phyloP scores from a whole-genome alignment of 495 filamentous ascomycete genomes.

The Neurospora cerealis region DNA sequence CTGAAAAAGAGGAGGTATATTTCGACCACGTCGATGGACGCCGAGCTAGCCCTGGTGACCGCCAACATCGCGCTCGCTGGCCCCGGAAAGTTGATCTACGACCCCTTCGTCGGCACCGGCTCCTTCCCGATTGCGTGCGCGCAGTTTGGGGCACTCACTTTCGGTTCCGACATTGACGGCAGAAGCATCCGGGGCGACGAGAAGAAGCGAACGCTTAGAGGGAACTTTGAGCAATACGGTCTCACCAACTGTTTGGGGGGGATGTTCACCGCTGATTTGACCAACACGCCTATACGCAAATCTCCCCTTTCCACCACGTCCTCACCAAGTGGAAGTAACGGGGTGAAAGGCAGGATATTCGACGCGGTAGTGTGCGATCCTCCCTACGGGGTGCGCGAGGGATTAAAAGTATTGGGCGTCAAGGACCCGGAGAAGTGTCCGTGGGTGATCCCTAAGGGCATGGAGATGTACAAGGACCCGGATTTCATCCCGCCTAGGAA shows the following conservation, averaged over 20 bases:
- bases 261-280: constrained; percentile 76
- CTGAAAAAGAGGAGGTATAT: constrained; percentile 91
- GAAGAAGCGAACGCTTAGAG: constrained; percentile 41
- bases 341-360: constrained; percentile 43
- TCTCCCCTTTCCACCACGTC: constrained; percentile 2
- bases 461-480: constrained; percentile 58
- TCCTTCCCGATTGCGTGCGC: constrained; percentile 79
- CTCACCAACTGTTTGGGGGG: constrained; percentile 55
- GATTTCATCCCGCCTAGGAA: constrained; percentile 83
- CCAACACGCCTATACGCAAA: constrained; percentile 67
- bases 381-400: constrained; percentile 94
- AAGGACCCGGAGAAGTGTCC: constrained; percentile 52
- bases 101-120: constrained; percentile 92
- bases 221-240: constrained; percentile 83
- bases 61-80: constrained; percentile 80
- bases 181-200: constrained; percentile 65
- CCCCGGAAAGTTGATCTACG: constrained; percentile 76
- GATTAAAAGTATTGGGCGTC: constrained; percentile 73
- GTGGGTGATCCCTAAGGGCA: constrained; percentile 59
- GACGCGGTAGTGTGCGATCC: constrained; percentile 96
- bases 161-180: constrained; percentile 90
- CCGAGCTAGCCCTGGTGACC: constrained; percentile 82
- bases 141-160: constrained; percentile 72
- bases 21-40: constrained; percentile 92
- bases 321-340: constrained; percentile 4